Evolutionary conservation across 192 early-diverging fungal species (phyloP).

Genomic region (Backusella luteola): DNA sequence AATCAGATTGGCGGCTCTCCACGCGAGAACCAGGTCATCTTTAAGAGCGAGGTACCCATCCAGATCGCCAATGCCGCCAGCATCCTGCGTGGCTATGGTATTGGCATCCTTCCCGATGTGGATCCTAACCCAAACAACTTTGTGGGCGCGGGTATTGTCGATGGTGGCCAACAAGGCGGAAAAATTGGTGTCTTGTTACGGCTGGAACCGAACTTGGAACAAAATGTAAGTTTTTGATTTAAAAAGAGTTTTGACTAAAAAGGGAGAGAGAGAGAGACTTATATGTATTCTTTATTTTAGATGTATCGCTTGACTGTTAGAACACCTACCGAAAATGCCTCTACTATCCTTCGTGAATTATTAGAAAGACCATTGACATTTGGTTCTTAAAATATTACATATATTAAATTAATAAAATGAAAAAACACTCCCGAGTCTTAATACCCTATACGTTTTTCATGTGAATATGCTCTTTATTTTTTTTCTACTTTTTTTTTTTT

Average conservation of each 20-base stretch:
- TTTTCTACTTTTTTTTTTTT: not conserved
- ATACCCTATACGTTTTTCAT: not conserved
- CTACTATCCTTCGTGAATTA: slow-evolving; percentile 48
- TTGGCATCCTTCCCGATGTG: slow-evolving; percentile 76
- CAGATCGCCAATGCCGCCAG: slow-evolving; percentile 51
- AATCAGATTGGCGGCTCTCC: slow-evolving; percentile 90
- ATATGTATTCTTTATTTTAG: slow-evolving; percentile 38
- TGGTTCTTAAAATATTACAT: slow-evolving; percentile 9
- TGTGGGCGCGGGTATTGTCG: slow-evolving; percentile 88
- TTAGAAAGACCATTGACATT: slow-evolving; percentile 39
- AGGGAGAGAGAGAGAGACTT: not conserved
- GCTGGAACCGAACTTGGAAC: slow-evolving; percentile 82
- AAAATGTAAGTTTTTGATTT: slow-evolving; percentile 60
- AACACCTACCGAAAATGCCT: slow-evolving; percentile 78
- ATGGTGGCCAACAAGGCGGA: slow-evolving; percentile 60
- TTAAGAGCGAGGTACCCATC: slow-evolving; percentile 44
- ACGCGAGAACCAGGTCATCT: slow-evolving; percentile 79
- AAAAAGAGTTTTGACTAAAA: not conserved
- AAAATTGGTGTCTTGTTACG: slow-evolving; percentile 91
- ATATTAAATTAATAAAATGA: not conserved
- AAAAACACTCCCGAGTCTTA: not conserved
- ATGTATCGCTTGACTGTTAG: slow-evolving; percentile 91
- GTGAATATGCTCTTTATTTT: not conserved
- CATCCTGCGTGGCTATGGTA: slow-evolving; percentile 65
- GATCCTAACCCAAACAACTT: slow-evolving; percentile 90